These are phyloP conservation scores for Lachnellula occidentalis DNA, from an alignment of 2,329 filamentous ascomycete species.

Conservation along the genomic window DNA sequence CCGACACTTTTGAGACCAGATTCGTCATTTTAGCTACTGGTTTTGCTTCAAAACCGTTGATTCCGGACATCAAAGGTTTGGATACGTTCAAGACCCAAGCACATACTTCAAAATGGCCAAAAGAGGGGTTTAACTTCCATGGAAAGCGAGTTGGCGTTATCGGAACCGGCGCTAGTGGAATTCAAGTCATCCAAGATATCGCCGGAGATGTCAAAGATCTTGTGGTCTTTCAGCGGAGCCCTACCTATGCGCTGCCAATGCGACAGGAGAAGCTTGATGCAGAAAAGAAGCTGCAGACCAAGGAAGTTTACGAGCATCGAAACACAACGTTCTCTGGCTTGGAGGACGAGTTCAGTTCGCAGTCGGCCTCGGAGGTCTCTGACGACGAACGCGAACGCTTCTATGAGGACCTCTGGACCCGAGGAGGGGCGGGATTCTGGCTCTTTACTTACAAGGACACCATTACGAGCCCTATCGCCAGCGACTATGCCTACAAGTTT, in stretches of 20 bases:
- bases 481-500: slow-evolving; percentile 42
- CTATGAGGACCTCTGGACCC: slow-evolving; percentile 40
- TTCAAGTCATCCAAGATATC: slow-evolving; percentile 26
- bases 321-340: slow-evolving; percentile 42
- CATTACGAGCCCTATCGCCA: slow-evolving; percentile 19
- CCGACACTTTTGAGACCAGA: slow-evolving; percentile 20
- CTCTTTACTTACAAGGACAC: slow-evolving; percentile 41
- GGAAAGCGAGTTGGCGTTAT: slow-evolving; percentile 50
- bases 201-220: slow-evolving; percentile 34
- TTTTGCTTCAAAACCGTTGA: slow-evolving; percentile 21
- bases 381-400: slow-evolving; percentile 39
- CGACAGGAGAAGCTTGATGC: slow-evolving; percentile 39
- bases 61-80: slow-evolving; percentile 25
- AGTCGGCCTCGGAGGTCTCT: slow-evolving; percentile 39
- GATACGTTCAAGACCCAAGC: slow-evolving; percentile 24
- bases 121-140: slow-evolving; percentile 40
- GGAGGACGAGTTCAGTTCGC: slow-evolving; percentile 41
- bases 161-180: slow-evolving; percentile 35
- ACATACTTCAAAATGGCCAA: slow-evolving; percentile 8
- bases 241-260: slow-evolving; percentile 55
- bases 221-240: slow-evolving; percentile 51
- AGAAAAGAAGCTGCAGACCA: slow-evolving; percentile 23
- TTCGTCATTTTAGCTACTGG: slow-evolving; percentile 24
- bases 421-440: slow-evolving; percentile 44
- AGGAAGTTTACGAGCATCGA: slow-evolving; percentile 7